These are phyloP conservation scores for Fusarium subglutinans DNA, from an alignment of 2,329 filamentous ascomycete species.

Conservation along the genomic window DNA sequence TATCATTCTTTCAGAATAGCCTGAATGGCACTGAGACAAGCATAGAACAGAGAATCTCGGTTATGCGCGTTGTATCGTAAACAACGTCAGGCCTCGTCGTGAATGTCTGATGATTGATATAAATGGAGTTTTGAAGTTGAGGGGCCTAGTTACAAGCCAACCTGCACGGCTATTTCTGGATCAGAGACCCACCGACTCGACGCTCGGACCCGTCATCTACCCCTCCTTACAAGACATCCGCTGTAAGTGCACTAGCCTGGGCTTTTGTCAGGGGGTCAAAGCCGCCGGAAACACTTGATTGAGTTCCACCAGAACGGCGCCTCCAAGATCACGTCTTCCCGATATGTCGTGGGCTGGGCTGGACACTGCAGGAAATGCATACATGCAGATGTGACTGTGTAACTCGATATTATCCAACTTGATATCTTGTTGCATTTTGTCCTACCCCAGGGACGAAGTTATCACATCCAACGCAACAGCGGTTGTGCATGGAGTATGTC, in stretches of 20 bases:
- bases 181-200: constrained; percentile 10
- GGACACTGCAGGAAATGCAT: constrained; percentile 31
- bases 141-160: background rate
- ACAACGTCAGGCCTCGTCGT: background rate
- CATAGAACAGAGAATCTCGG: background rate
- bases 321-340: constrained; percentile 6
- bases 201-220: constrained; percentile 28
- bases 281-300: constrained; percentile 21
- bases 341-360: constrained; percentile 7
- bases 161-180: constrained; percentile 36
- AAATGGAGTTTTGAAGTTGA: constrained; percentile 27
- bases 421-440: background rate
- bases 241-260: constrained; percentile 14
- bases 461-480: constrained; percentile 15
- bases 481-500: constrained; percentile 20
- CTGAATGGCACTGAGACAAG: background rate
- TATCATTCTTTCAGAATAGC: background rate
- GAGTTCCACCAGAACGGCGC: constrained; percentile 25
- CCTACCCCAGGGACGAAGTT: background rate
- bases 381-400: constrained; percentile 26
- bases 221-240: background rate
- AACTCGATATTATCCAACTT: constrained; percentile 13
- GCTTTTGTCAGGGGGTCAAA: constrained; percentile 14
- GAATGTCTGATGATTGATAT: constrained; percentile 16
- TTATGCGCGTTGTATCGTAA: background rate